Evolutionary conservation across 2,329 filamentous ascomycete species (phyloP), one percentile per base, ranked within the genome.

Genomic region (Aspergillus sp.): DNA sequence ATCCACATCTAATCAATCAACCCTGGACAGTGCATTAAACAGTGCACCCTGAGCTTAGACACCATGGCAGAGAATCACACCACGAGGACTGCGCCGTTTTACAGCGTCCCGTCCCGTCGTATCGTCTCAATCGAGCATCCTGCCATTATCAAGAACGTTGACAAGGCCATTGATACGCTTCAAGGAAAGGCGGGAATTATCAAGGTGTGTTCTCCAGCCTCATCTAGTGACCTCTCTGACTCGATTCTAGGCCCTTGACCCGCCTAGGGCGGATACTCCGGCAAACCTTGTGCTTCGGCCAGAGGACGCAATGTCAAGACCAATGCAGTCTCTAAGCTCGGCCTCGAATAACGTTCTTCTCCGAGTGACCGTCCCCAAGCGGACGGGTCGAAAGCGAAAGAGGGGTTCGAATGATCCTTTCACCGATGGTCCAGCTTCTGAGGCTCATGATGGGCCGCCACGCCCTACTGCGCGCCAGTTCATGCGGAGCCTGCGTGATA

Each of bases 381-480:
- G 91, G 56, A 97, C 92, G 2, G 93, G 93, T 3, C 85, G 91
- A 59, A 96, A 90, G 75, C 85, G 93, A 58, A 96, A 93, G 77
- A 82, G 88, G 65, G 92, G 91, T n/a, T 86, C 86, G 5, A 72
- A 87, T 55, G 88, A 81, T 4, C 86, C 88, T 0, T 93, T 86
- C 69, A 75, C 80, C 41, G 80, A 80, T 3, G 75, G 79, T 51
- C 37, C 74, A 5, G 68, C 77, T 12, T 47, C 70, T 2, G 67
- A 60, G 44, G 35, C 56, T 33, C 54, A 53, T 46, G 49, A 56
- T 33, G 51, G 40, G 39, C 52, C 63, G 8, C 56, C 62, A 39
- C 63, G 68, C 51, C 66, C 57, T 31, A 67, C 59, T 39, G 66
- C 70, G 11, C 66, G 62, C 31, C 63, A 73, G 44, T 50, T 69